Evolutionary conservation across 2,329 filamentous ascomycete genomes (phyloP).

Genomic region (Phyllosticta ampelicida): DNA sequence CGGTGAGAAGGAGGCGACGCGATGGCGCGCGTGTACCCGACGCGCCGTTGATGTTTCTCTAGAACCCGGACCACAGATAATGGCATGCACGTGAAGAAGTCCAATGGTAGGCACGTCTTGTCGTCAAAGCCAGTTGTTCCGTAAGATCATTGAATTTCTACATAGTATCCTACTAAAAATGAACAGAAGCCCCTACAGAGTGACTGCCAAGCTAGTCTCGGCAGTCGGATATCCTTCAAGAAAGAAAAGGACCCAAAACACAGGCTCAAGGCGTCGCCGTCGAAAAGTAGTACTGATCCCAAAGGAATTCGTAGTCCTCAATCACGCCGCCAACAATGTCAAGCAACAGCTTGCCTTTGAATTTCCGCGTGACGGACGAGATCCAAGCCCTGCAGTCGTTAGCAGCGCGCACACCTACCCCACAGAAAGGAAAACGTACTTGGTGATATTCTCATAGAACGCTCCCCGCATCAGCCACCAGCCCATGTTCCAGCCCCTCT

Average conservation of each 20-base stretch:
- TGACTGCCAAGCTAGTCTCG: not conserved
- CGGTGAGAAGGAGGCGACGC: too few species aligned
- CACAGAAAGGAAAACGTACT: conserved; percentile 30
- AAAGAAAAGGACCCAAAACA: not conserved
- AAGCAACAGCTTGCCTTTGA: conserved; percentile 63
- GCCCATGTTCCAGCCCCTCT: conserved; percentile 77
- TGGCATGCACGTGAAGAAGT: too few species aligned
- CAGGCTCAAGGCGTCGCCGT: conserved; percentile 43
- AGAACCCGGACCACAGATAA: too few species aligned
- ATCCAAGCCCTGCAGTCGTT: conserved; percentile 40
- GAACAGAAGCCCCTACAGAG: not conserved
- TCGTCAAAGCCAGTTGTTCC: too few species aligned
- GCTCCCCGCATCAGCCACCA: conserved; percentile 98
- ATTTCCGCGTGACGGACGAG: conserved; percentile 58
- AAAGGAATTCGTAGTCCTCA: conserved; percentile 94
- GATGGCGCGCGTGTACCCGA: too few species aligned
- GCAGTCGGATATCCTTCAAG: conserved; percentile 7
- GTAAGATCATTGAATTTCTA: not conserved
- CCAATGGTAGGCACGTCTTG: too few species aligned
- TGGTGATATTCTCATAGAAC: conserved; percentile 86
- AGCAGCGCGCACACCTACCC: not conserved
- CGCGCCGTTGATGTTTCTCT: too few species aligned
- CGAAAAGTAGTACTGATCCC: conserved; percentile 95
- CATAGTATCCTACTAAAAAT: not conserved
- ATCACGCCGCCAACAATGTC: conserved; percentile 74